Conservation (phyloP, 129 eudicot genomes). For the Saussurea involucrata region DNA sequence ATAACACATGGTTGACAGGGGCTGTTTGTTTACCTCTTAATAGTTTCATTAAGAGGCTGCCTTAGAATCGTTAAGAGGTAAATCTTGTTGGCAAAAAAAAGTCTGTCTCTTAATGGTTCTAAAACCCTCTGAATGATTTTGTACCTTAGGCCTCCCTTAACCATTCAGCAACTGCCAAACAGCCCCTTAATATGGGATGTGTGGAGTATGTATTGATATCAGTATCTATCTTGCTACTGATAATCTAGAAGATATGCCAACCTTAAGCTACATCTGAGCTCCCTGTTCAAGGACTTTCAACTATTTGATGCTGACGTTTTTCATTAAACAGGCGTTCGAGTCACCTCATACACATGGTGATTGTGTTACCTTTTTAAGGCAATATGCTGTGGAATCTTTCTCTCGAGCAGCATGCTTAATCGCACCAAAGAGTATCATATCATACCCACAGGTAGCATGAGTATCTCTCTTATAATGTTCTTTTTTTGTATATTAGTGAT, state of each 20-base stretch:
- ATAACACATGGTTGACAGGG: neutral
- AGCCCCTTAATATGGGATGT: neutral
- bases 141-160: too few species aligned
- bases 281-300: neutral
- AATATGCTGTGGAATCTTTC: slow-evolving; percentile 83
- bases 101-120: too few species aligned
- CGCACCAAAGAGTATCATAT: slow-evolving; percentile 79
- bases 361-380: slow-evolving; percentile 71
- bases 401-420: slow-evolving; percentile 85
- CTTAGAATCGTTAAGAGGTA: too few species aligned
- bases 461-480: neutral
- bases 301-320: slow-evolving; percentile 1
- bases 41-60: too few species aligned
- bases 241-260: neutral
- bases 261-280: neutral
- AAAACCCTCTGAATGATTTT: too few species aligned
- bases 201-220: neutral
- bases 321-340: slow-evolving; percentile 75
- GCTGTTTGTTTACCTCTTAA: too few species aligned
- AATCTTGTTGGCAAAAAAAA: too few species aligned
- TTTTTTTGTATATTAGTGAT: neutral
- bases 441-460: slow-evolving; percentile 82
- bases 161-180: too few species aligned
- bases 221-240: neutral
- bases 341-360: slow-evolving; percentile 88